These are phyloP conservation scores for Yamadazyma ubonensis DNA, from an alignment of 805 yeast genomes.

Conservation along the genomic window DNA sequence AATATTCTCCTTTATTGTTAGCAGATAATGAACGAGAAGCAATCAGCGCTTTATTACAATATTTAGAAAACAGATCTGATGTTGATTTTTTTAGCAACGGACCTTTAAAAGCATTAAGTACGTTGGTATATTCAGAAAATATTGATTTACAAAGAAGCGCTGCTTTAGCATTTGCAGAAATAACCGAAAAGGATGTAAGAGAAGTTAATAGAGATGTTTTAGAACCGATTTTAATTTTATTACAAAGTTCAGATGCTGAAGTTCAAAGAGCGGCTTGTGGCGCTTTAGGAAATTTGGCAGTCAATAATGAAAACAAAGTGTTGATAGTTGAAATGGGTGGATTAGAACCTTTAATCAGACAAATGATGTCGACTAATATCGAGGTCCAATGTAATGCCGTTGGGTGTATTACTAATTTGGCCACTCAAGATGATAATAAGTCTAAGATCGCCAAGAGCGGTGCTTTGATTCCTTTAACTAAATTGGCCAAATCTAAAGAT, in stretches of 20 bases:
- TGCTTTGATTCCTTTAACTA: slow-evolving; percentile 90
- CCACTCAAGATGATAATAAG: slow-evolving; percentile 96
- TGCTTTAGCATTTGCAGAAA: slow-evolving; percentile 97
- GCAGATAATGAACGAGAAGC: slow-evolving; percentile 98
- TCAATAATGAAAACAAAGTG: slow-evolving; percentile 89
- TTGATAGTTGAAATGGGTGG: slow-evolving; percentile 98
- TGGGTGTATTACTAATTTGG: slow-evolving; percentile 96
- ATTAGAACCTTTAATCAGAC: slow-evolving; percentile 90
- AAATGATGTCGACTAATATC: slow-evolving; percentile 95
- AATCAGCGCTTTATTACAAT: slow-evolving; percentile 83
- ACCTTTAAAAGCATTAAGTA: slow-evolving; percentile 83
- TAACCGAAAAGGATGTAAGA: slow-evolving; percentile 92
- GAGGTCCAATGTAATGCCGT: slow-evolving; percentile 99
- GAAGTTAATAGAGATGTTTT: slow-evolving; percentile 88
- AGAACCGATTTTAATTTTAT: slow-evolving; percentile 85
- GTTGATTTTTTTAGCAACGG: slow-evolving; percentile 89
- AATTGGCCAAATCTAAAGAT: slow-evolving; percentile 90
- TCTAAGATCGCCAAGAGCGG: slow-evolving; percentile 95
- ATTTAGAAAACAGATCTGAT: slow-evolving; percentile 80
- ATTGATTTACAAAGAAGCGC: slow-evolving; percentile 95
- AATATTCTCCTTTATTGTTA: slow-evolving; percentile 69
- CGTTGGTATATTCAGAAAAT: slow-evolving; percentile 92
- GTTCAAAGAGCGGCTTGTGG: slow-evolving; percentile 99
- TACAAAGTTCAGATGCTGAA: slow-evolving; percentile 87
- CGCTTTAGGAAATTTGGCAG: slow-evolving; percentile 97